A percentile compares a stretch with the other conserved stretches of the same genome.
Evolutionary conservation across 192 early-diverging fungal genomes (phyloP).

Genomic region (Backusella westeae): DNA sequence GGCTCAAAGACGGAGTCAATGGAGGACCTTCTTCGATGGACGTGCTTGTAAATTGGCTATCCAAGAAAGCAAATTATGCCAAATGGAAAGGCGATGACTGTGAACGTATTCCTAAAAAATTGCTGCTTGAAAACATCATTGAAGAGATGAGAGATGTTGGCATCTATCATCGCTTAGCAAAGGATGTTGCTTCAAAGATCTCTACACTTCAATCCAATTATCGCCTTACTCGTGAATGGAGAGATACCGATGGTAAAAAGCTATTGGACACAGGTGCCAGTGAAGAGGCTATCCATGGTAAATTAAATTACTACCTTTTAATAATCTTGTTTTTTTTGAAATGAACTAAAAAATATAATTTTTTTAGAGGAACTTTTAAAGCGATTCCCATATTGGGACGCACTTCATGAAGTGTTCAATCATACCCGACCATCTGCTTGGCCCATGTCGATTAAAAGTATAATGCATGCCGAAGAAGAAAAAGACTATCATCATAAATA

Average conservation of each 20-base stretch:
- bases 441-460: conserved; percentile 34
- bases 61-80: conserved; percentile 29
- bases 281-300: conserved; percentile 31
- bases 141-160: conserved; percentile 31
- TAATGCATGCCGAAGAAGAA: conserved; percentile 28
- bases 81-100: conserved; percentile 33
- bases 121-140: conserved; percentile 26
- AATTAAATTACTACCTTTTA: neutral
- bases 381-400: conserved; percentile 34
- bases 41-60: conserved; percentile 26
- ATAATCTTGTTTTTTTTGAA: neutral
- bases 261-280: conserved; percentile 21
- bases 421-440: conserved; percentile 16
- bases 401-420: conserved; percentile 26
- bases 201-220: conserved; percentile 33
- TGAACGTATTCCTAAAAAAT: conserved; percentile 30
- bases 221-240: conserved; percentile 32
- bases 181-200: conserved; percentile 31
- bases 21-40: conserved; percentile 35
- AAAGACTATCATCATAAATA: neutral
- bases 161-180: conserved; percentile 29
- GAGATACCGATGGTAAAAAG: conserved; percentile 27
- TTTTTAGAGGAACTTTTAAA: conserved; percentile 29
- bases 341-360: neutral
- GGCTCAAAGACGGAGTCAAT: conserved; percentile 30